Percentiles rank a stretch among this genome's conserved stretches.
Conservation (phyloP, 2,329 filamentous ascomycete species). For the Colletotrichum sp. region DNA sequence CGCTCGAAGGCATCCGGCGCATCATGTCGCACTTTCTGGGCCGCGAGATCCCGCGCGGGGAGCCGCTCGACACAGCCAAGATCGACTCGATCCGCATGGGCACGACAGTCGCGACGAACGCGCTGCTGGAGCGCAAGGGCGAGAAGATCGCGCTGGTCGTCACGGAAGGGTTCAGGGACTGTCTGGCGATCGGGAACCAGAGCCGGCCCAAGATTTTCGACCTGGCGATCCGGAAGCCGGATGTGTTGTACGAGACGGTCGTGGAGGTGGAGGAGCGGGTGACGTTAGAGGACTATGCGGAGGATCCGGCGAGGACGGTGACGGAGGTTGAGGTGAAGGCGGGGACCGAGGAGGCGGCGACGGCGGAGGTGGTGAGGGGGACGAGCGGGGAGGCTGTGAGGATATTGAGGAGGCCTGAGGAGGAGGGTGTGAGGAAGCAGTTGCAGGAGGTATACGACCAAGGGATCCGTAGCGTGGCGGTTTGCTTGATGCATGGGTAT, state of each 20-base stretch:
- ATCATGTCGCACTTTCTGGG: constrained; percentile 80
- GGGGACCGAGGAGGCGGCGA: constrained; percentile 49
- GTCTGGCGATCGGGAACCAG: constrained; percentile 88
- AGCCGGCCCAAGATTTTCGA: constrained; percentile 90
- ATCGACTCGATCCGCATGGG: constrained; percentile 96
- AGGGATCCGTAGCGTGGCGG: constrained; percentile 82
- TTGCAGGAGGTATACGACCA: constrained; percentile 66
- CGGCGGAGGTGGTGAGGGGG: constrained; percentile 68
- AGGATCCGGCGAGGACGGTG: constrained; percentile 72
- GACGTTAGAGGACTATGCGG: constrained; percentile 89
- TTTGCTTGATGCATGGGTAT: constrained; percentile 92
- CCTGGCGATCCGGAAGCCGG: constrained; percentile 83
- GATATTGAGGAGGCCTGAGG: constrained; percentile 62
- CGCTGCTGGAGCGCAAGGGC: constrained; percentile 86
- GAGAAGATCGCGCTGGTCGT: constrained; percentile 88
- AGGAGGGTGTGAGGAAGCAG: constrained; percentile 55
- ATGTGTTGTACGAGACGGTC: constrained; percentile 83
- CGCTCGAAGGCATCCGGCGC: constrained; percentile 87
- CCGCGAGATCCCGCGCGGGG: constrained; percentile 78
- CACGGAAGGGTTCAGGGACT: constrained; percentile 87
- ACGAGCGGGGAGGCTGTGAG: constrained; percentile 73
- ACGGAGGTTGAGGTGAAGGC: constrained; percentile 60
- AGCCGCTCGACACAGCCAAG: constrained; percentile 78
- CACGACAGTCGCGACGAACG: constrained; percentile 93
- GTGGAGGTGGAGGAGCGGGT: constrained; percentile 92